Evolutionary conservation across 2,329 filamentous ascomycete species (phyloP), one percentile per base, ranked within the genome.

Genomic region (Arthroderma uncinatum): DNA sequence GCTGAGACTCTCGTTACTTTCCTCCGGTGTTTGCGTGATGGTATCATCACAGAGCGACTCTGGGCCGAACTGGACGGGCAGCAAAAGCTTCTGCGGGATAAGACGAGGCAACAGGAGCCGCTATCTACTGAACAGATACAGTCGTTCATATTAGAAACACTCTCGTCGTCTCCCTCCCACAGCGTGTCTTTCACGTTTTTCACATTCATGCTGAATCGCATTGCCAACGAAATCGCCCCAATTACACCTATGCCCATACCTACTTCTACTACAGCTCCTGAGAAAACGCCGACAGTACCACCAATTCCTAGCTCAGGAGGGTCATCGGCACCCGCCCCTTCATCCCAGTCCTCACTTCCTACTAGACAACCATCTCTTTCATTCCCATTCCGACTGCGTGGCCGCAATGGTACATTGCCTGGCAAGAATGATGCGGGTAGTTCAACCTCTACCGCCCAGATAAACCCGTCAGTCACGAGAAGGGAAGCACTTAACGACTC

Each of bases 131-230:
- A 85, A 57, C 82, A 84, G 48, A 75, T 79, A 47, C 79, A 81
- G 60, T 77, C 77, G 39, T 77, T 75, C 68, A 73, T 93, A 1
- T 80, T 95, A 4, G 91, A 96, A 62, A 79, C 85, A 1, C 78
- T 96, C 1, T 80, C 85, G 0, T 76, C 80, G 1, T 79, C 82
- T 0, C 87, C 89, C 0, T 85, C 85, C 53, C 86, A 95, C 71
- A 93, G 89, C 67, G 91, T 95, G 57, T 86, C 87, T 0, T 95
- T 96, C 66, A 87, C 95, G 1, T 90, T 96, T 62, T 74, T 96
- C 14, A 89, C 86, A 0, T 84, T 87, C 7, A 91, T 90, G 71
- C 77, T 96, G 9, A 77, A 78, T 21, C 77, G 79, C 9, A 76
- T 86, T 37, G 72, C 78, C 28, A 74, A 75, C 34, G 82, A 85